Base-by-base conservation (phyloP, 192 early-diverging fungal genomes). In the Coemansia reversa region DNA sequence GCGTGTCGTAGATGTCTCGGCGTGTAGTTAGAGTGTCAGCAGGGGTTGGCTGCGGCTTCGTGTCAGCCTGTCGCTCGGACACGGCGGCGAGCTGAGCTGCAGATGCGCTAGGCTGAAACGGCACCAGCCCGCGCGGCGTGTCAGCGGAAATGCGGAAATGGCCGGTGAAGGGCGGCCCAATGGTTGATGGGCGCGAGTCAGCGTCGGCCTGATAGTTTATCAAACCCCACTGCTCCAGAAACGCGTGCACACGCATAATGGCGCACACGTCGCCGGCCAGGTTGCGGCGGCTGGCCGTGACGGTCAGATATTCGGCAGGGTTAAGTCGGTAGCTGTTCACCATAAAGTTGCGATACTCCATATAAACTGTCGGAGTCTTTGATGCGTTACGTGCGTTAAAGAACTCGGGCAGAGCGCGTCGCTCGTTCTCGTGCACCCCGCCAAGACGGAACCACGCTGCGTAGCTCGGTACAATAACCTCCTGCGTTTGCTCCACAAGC, bases 131-230 rank as follows among this genome's bases (percentile, higher is more conserved):
- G 54, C 91, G 84, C 22, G 93, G 94, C 6, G 97, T 96, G 59
- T 98, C 95, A 12, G 95, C 96, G 11, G 92, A 94, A n/a, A 98
- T 84, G 30, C 93, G 87, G 83, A 94, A 99, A 63, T 97, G 94
- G n/a, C 95, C 97, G 11, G 93, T 96, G 60, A 96, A 97, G 1
- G 93, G 85, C n/a, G 97, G 96, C 0, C 92, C 94, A 16, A 98
- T 87, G 25, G 83, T 81, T 24, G 92, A 93, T n/a, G 97, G 97
- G 35, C 91, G 83, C 20, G 91, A 88, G 55, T 96, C 93, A 5
- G 95, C 91, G 72, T 99, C 94, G 57, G 94, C 88, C 85, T 99
- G 94, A 76, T 97, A 94, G 79, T 99, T 99, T 69, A 99, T 93
- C 28, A 99, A 82, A 1, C 97, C 97, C 97, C 97, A 99, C 72